Evolutionary conservation across 345 rosid species (phyloP).

Genomic region (Aquilaria yunnanensis): DNA sequence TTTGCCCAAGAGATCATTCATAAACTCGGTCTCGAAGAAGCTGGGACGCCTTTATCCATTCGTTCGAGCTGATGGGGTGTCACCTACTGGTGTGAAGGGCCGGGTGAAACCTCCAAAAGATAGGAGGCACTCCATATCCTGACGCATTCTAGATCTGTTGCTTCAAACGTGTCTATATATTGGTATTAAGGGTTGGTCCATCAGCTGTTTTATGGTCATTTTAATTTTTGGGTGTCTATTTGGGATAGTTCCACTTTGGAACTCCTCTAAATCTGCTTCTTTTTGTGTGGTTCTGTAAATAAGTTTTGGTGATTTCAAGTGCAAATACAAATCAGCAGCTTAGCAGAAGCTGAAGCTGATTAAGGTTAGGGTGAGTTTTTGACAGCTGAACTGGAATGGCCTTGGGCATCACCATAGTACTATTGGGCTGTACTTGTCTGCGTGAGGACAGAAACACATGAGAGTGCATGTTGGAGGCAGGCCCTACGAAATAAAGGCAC

Average conservation of each 20-base stretch:
- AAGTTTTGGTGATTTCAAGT: neutral
- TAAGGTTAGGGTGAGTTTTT: neutral
- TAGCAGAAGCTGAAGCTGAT: too few relatives aligned
- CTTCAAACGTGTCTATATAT: neutral
- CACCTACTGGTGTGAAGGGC: slow-evolving; percentile 38
- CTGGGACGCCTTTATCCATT: slow-evolving; percentile 80
- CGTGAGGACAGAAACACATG: too few relatives aligned
- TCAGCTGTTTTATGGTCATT: neutral
- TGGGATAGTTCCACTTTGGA: neutral
- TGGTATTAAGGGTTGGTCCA: neutral
- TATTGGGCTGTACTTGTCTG: too few relatives aligned
- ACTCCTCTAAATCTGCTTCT: neutral
- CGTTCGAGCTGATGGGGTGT: slow-evolving; percentile 31
- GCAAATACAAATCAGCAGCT: too few relatives aligned
- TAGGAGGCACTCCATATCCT: slow-evolving; percentile 86
- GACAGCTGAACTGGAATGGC: too few relatives aligned
- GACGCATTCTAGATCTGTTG: slow-evolving; percentile 19
- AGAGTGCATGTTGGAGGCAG: too few relatives aligned
- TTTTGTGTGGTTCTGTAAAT: slow-evolving; percentile 32
- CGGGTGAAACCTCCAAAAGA: slow-evolving; percentile 62
- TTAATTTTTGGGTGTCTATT: neutral
- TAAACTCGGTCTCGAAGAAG: slow-evolving; percentile 67
- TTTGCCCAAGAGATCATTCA: slow-evolving; percentile 68
- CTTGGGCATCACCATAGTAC: too few relatives aligned
- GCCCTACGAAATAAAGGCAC: too few relatives aligned